Base-by-base conservation (phyloP, 768 basidiomycete genomes). In the Trametes punicea region DNA sequence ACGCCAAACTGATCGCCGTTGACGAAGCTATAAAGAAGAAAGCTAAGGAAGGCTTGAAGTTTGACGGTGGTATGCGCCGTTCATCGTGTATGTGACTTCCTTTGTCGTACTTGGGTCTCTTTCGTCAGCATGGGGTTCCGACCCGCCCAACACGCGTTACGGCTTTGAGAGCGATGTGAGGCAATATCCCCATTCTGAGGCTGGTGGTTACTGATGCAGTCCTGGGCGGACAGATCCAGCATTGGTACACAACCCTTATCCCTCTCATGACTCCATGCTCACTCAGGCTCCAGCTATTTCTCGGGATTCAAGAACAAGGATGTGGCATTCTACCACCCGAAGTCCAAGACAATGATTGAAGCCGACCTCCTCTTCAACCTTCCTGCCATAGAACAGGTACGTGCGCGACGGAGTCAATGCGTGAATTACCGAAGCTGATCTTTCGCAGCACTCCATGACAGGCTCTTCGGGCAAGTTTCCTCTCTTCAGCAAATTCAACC, bases 281-380 rank as follows among this genome's bases (percentile, higher is more conserved):
- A 44, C 8, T 16, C 13, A 5, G 16, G 21, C n/a, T 10, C 45
- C 55, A 86, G 85, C 62, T 88, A 87, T 64, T 89, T 90, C 66
- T 75, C 84, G 9, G 86, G 86, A 1, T 80, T 82, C 64, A 74
- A 71, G 57, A 90, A 90, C 66, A 87, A 89, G 65, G 93, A 95
- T 50, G 81, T 94, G 13, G 89, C 91, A 0, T 93, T 91, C 71
- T 80, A 87, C 56, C 93, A 96, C 65, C 70, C 74, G 11, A 74
- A 80, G 0, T 87, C 84, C 13, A 88, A 83, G 67, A 81, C 85
- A 0, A 73, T 95, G 41, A 79, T 95, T 42, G 77, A 87, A 68
- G 93, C 90, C 2, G 93, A 97, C 69, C 73, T 95, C 40, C 69
- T 95, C 2, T 81, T 92, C 74, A 94, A 94, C 72, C 74, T 95